Percentiles rank a stretch among this genome's conserved stretches.
Evolutionary conservation across 495 filamentous ascomycete species (phyloP).

Genomic region (Podospora didyma): DNA sequence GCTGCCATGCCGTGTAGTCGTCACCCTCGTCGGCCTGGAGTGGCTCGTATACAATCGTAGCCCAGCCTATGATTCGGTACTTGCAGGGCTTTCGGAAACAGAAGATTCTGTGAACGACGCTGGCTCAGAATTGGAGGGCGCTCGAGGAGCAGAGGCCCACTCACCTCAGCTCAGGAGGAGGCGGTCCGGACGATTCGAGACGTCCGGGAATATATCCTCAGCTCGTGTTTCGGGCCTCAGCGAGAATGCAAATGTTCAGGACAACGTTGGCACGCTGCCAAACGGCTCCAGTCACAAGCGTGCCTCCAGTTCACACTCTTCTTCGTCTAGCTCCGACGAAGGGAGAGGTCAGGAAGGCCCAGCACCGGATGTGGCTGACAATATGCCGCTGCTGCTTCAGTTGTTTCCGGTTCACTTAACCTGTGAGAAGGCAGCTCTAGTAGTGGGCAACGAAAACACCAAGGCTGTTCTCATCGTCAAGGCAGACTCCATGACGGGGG

Average conservation of each 20-base stretch:
- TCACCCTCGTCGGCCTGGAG: constrained; percentile 78
- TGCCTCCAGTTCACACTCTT: constrained; percentile 6
- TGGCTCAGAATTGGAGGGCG: constrained; percentile 6
- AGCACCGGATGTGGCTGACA: constrained; percentile 9
- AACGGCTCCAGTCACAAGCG: constrained; percentile 2
- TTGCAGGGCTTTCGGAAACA: constrained; percentile 30
- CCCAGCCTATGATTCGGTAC: constrained; percentile 74
- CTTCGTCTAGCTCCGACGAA: constrained; percentile 16
- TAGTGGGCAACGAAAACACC: constrained; percentile 92
- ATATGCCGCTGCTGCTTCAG: constrained; percentile 51
- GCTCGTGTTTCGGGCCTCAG: constrained; percentile 1
- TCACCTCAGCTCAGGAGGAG: constrained; percentile 18
- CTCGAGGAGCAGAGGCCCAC: constrained; percentile 8
- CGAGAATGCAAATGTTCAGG: neutral
- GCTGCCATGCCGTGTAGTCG: constrained; percentile 76
- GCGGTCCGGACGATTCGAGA: constrained; percentile 21
- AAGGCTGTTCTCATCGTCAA: constrained; percentile 78
- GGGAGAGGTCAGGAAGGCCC: constrained; percentile 12
- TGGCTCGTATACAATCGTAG: constrained; percentile 97
- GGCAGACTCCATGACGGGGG: constrained; percentile 68
- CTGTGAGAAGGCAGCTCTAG: constrained; percentile 81
- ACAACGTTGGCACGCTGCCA: constrained; percentile 8
- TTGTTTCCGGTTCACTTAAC: constrained; percentile 77
- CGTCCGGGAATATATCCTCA: constrained; percentile 9
- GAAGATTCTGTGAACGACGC: neutral